Percentiles rank a stretch among this genome's conserved stretches.
These are phyloP conservation scores for Claviceps digitariae DNA, from an alignment of 2,329 filamentous ascomycete species.

Conservation along the genomic window DNA sequence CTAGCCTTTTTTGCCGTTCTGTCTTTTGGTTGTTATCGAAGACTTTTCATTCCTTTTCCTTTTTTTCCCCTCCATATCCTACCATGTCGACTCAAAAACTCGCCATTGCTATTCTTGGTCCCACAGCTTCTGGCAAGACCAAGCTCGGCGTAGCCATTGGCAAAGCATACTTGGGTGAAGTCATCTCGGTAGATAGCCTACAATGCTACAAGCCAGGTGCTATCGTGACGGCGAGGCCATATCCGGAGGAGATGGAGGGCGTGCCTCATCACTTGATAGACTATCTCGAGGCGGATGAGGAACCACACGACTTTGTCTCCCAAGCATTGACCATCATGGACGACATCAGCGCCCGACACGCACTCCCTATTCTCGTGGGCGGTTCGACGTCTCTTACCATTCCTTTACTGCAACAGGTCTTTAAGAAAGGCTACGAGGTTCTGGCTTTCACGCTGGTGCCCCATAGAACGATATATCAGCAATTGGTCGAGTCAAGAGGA, in stretches of 20 bases:
- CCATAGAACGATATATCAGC: neutral
- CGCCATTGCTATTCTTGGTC: constrained; percentile 1
- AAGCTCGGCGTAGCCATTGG: constrained; percentile 2
- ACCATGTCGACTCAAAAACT: neutral
- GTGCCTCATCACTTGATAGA: neutral
- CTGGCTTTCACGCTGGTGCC: neutral
- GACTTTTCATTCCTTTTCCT: neutral
- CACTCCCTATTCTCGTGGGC: neutral
- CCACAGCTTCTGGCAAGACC: constrained; percentile 2
- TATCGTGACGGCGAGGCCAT: neutral
- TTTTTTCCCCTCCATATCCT: neutral
- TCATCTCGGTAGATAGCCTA: constrained; percentile 2
- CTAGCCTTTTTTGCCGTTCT: neutral
- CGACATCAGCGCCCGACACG: neutral
- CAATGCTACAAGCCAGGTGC: constrained; percentile 1
- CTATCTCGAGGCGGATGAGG: constrained; percentile 1
- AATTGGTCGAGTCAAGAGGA: neutral
- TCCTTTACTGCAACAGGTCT: neutral
- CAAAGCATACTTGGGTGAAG: neutral
- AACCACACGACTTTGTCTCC: neutral
- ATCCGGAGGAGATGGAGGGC: neutral
- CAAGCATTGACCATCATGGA: neutral
- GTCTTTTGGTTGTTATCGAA: neutral
- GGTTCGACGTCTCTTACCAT: constrained; percentile 2
- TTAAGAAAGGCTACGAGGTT: neutral